These are phyloP conservation scores for Russula olivacea DNA, from an alignment of 768 basidiomycete genomes.

Conservation along the genomic window DNA sequence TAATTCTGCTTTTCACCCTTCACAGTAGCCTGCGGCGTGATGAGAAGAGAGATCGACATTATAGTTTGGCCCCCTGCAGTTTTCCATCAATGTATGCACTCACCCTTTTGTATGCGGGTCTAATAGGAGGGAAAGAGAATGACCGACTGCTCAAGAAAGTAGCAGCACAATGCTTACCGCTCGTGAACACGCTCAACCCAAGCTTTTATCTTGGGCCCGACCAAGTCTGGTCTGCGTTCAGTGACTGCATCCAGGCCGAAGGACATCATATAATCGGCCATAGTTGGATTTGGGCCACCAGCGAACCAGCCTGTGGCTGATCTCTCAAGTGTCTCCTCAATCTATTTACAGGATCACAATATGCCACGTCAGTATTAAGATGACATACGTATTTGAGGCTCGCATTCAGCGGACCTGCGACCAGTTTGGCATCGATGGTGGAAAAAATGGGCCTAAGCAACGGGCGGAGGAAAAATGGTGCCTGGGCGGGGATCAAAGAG, in stretches of 20 bases:
- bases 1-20: conserved; percentile 28
- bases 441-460: conserved; percentile 31
- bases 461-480: conserved; percentile 37
- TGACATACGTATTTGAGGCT: conserved; percentile 29
- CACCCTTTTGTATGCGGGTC: conserved; percentile 34
- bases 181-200: conserved; percentile 38
- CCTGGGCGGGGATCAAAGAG: conserved; percentile 29
- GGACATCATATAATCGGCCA: conserved; percentile 43
- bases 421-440: conserved; percentile 27
- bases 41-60: background rate
- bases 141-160: background rate
- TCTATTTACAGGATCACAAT: background rate
- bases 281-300: conserved; percentile 39
- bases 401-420: conserved; percentile 31
- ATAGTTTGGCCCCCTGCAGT: background rate
- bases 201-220: conserved; percentile 35
- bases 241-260: conserved; percentile 35
- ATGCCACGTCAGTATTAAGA: background rate
- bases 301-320: conserved; percentile 32
- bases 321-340: conserved; percentile 17
- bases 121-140: conserved; percentile 5
- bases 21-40: conserved; percentile 25
- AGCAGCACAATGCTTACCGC: conserved; percentile 29
- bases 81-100: conserved; percentile 16
- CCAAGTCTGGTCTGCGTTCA: conserved; percentile 15